Percentiles rank a stretch among this genome's conserved stretches.
phyloP scores from a whole-genome alignment of 352 stramenopile genomes.

The Hyaloperonospora arabidopsidis region DNA sequence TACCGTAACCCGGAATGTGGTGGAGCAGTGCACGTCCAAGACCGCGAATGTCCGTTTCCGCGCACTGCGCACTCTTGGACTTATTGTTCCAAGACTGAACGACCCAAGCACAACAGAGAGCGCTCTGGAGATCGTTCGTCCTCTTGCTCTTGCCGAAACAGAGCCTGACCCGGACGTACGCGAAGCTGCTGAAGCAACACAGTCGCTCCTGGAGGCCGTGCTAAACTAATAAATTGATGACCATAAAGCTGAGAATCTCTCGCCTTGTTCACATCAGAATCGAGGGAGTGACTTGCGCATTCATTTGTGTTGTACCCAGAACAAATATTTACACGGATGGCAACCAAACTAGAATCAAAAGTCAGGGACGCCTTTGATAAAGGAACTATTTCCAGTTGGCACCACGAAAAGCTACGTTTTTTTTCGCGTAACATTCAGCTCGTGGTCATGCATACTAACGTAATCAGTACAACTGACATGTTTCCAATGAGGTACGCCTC shows the following conservation, averaged over 20 bases:
- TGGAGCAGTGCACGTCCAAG: slow-evolving; percentile 71
- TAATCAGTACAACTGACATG: no score
- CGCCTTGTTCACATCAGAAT: background rate
- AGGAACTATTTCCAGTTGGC: no score
- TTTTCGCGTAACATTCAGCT: no score
- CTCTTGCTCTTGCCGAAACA: slow-evolving; percentile 47
- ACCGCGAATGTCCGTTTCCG: slow-evolving; percentile 79
- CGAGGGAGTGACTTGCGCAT: background rate
- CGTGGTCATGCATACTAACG: no score
- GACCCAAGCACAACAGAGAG: slow-evolving; percentile 54
- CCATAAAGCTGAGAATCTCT: background rate
- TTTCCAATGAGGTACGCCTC: no score
- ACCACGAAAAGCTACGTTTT: no score
- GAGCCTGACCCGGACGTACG: slow-evolving; percentile 69
- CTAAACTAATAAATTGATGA: slow-evolving; percentile 34
- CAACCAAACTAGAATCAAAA: no score
- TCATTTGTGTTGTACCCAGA: no score
- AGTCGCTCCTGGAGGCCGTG: slow-evolving; percentile 40
- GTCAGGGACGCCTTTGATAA: no score
- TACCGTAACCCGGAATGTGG: slow-evolving; percentile 52
- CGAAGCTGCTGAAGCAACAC: slow-evolving; percentile 56
- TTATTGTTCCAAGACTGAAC: slow-evolving; percentile 62
- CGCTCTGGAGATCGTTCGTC: slow-evolving; percentile 70
- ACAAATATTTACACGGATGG: no score
- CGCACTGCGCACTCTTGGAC: slow-evolving; percentile 55